Percentiles rank a stretch among this genome's conserved stretches.
Conservation (phyloP, 2,329 filamentous ascomycete species). For the Epichloe amarillans region DNA sequence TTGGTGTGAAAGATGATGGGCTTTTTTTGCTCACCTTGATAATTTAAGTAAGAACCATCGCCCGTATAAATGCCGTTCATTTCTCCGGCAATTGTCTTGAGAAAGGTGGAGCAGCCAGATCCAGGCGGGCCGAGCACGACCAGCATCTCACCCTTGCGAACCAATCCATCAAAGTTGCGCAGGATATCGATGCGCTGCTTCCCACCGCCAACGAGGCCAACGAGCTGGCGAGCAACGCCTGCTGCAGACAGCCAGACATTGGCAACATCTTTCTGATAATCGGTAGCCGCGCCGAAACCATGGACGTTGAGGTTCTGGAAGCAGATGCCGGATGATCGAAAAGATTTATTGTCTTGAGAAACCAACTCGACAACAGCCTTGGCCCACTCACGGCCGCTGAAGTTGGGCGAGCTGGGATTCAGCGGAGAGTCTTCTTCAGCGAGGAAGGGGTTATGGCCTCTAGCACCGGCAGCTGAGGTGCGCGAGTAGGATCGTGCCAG, state of each 20-base stretch:
- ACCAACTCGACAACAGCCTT: conserved; percentile 42
- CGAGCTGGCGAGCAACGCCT: conserved; percentile 33
- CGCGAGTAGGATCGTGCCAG: conserved; percentile 42
- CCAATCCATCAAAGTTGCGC: conserved; percentile 52
- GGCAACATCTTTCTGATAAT: conserved; percentile 56
- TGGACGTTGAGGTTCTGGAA: conserved; percentile 57
- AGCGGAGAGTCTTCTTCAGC: conserved; percentile 34
- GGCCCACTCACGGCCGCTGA: conserved; percentile 45
- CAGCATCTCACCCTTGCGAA: conserved; percentile 60
- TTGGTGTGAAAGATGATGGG: not conserved
- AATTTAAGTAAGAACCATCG: conserved; percentile 61
- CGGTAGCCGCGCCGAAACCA: conserved; percentile 52
- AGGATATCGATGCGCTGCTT: conserved; percentile 54
- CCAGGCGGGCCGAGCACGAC: conserved; percentile 61
- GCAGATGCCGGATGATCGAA: conserved; percentile 49
- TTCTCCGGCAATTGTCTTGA: conserved; percentile 76
- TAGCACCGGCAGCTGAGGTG: conserved; percentile 23
- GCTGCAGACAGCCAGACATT: conserved; percentile 44
- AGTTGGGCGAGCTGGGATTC: conserved; percentile 39
- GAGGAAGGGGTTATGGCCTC: conserved; percentile 35
- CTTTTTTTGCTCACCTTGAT: conserved; percentile 45
- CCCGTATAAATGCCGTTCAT: conserved; percentile 68
- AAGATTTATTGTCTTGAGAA: conserved; percentile 36
- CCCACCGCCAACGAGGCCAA: conserved; percentile 37
- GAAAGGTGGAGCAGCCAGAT: conserved; percentile 68